These are phyloP conservation scores for Aspergillus phoenicis DNA, from an alignment of 2,329 filamentous ascomycete species.

Conservation along the genomic window DNA sequence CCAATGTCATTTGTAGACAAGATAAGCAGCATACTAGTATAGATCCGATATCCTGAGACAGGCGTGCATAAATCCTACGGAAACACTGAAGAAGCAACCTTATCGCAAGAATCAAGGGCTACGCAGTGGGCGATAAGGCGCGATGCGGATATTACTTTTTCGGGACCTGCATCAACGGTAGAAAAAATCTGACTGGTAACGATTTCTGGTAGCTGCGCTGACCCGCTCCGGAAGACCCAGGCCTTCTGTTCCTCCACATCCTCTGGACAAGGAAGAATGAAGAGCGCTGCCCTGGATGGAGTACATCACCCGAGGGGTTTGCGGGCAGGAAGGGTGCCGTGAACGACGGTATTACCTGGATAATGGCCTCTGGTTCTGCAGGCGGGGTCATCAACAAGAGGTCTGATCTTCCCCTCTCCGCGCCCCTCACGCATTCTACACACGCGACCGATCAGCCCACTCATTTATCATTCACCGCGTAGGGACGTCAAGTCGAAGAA, in stretches of 20 bases:
- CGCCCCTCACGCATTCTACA: constrained; percentile 6
- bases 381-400: constrained; percentile 77
- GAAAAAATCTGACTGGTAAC: constrained; percentile 8
- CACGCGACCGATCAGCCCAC: constrained; percentile 8
- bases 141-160: not conserved
- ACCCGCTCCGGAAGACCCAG: constrained; percentile 7
- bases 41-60: not conserved
- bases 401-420: constrained; percentile 46
- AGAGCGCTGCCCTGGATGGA: constrained; percentile 39
- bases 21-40: not conserved
- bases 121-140: not conserved
- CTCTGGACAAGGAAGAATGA: constrained; percentile 28
- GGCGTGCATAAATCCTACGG: not conserved
- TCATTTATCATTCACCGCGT: not conserved
- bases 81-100: not conserved
- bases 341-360: constrained; percentile 72
- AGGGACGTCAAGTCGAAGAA: constrained; percentile 52
- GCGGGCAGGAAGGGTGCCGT: constrained; percentile 67
- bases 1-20: not conserved
- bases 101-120: not conserved
- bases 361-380: constrained; percentile 76
- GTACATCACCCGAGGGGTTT: constrained; percentile 51
- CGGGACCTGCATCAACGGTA: not conserved
- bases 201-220: not conserved
- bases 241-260: not conserved